Evolutionary conservation across 1,139 yeast genomes (phyloP).

Genomic region (Lodderomyces beijingensis): DNA sequence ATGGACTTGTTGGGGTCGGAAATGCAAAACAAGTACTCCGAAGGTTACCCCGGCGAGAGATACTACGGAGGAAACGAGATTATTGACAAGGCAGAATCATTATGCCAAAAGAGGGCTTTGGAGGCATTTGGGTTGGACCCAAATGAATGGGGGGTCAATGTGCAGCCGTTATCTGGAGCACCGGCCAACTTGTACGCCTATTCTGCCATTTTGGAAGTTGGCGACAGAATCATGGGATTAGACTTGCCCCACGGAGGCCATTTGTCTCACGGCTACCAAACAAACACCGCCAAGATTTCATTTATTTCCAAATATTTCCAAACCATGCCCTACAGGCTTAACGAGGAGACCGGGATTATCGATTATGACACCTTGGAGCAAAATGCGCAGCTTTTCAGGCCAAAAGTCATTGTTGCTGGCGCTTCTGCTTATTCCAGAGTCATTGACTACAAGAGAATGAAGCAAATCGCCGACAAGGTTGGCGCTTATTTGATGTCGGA

Average conservation of each 20-base stretch:
- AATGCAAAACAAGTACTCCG: constrained; percentile 98
- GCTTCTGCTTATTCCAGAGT: constrained; percentile 93
- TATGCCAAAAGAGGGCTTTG: constrained; percentile 90
- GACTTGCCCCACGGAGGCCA: constrained; percentile 98
- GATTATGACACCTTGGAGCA: constrained; percentile 87
- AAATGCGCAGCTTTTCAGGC: constrained; percentile 84
- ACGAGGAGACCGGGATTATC: constrained; percentile 80
- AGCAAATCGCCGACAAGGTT: constrained; percentile 83
- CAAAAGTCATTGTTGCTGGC: constrained; percentile 93
- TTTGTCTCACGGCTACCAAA: constrained; percentile 93
- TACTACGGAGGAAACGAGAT: constrained; percentile 96
- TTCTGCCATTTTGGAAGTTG: constrained; percentile 85
- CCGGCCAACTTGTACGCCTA: constrained; percentile 95
- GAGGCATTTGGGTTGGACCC: constrained; percentile 76
- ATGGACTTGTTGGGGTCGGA: constrained; percentile 93
- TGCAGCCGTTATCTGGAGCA: constrained; percentile 90
- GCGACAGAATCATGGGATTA: constrained; percentile 93
- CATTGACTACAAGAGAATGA: constrained; percentile 87
- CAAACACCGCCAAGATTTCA: constrained; percentile 81
- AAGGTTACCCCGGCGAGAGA: constrained; percentile 96
- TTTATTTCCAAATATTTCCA: constrained; percentile 90
- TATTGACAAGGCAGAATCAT: constrained; percentile 83
- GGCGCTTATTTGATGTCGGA: constrained; percentile 90
- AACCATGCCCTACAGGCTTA: constrained; percentile 93
- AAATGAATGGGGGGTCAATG: constrained; percentile 92